Conservation (phyloP, 192 early-diverging fungal species). For the Podila epicladia region DNA sequence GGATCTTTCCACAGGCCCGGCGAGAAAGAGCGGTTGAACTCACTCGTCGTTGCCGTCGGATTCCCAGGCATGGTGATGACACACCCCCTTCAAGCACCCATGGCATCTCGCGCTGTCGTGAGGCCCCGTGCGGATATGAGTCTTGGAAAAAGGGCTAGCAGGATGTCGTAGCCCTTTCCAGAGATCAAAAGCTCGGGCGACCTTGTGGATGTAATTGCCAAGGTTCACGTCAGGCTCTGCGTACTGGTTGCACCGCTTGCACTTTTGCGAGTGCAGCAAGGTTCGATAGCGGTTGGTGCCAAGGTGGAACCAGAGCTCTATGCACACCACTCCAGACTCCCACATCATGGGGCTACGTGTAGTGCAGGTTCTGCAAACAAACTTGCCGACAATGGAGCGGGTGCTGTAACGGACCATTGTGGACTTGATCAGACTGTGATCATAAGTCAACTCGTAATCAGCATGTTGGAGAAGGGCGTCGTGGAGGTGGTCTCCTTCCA, state of each 20-base stretch:
- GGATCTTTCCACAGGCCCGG: too few species aligned
- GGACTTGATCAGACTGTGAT: too few species aligned
- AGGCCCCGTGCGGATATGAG: not conserved
- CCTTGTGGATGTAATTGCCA: constrained; percentile 3
- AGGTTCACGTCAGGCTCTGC: constrained; percentile 5
- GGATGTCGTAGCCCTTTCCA: constrained; percentile 7
- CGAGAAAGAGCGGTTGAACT: too few species aligned
- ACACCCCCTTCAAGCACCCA: constrained; percentile 13
- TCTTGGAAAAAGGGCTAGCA: too few species aligned
- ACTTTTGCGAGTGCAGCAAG: constrained; percentile 8
- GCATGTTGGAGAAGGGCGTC: too few species aligned
- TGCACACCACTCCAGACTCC: constrained; percentile 7
- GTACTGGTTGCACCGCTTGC: constrained; percentile 8
- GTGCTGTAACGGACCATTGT: too few species aligned
- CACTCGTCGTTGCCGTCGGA: too few species aligned
- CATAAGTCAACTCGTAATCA: too few species aligned
- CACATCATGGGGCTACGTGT: not conserved
- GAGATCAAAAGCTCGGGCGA: constrained; percentile 5
- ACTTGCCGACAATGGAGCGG: too few species aligned
- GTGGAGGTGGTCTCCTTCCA: too few species aligned
- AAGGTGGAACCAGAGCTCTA: constrained; percentile 2
- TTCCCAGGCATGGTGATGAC: not conserved
- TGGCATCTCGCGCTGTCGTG: constrained; percentile 24
- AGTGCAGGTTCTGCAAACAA: not conserved
- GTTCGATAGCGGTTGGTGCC: constrained; percentile 5